Evolutionary conservation across 225 moss, liverwort and hornwort genomes (phyloP), one percentile per base, ranked within the genome.

Genomic region (Physcomitrium patens): DNA sequence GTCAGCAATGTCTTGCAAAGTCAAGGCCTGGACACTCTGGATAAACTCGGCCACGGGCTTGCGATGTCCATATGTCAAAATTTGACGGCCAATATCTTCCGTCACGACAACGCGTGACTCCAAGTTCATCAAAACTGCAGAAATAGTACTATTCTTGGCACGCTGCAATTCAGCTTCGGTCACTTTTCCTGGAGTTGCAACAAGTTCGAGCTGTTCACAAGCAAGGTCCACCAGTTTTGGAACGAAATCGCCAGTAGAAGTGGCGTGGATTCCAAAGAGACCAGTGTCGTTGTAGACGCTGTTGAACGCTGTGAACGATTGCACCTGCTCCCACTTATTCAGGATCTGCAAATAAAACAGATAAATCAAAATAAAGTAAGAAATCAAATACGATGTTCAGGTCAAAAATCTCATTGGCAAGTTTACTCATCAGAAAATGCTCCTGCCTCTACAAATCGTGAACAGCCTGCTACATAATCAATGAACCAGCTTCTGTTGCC

Each of bases 51-150:
- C 12, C 28, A 75, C 54, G 1, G 42, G 55, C 54, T 80, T 80
- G 12, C 80, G 68, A 42, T 76, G 69, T 17, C 80, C 80, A 49
- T 80, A 80, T 5, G 76, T 75, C 42, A 80, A 61, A 19, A 80
- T 76, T 57, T 80, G 76, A 8, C 80, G 75, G 5, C 80, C 80
- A 58, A 80, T 76, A 55, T 80, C 80, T 59, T 80, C 80, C 55
- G 80, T 75, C 5, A 76, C 70, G 5, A 80, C 76, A 15, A 80
- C 60, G 44, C 76, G 52, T 37, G 76, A 80, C 70, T 80, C 80
- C 64, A 80, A 60, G 19, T 76, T 80, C 80, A 80, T 80, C 69
- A 80, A 52, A 28, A 80, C 80, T 3, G 80, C 80, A n/a, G 80
- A 80, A 9, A 80, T 71, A 20, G 80, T 76, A 12, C 63, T 70